Conservation (phyloP, 768 basidiomycete species). For the Suillus brevipes region DNA sequence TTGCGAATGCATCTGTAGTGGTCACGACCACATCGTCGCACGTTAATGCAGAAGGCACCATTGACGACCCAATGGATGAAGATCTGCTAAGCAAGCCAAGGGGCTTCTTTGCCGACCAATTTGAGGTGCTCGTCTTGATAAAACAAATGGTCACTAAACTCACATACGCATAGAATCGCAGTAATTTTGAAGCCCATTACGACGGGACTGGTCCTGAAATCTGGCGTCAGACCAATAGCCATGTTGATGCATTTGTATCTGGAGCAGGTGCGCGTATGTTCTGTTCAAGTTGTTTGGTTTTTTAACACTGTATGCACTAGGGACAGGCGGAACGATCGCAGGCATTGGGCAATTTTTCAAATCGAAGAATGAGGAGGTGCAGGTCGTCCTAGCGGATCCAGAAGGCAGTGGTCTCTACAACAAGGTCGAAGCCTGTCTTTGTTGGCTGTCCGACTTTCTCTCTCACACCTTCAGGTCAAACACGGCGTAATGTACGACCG, state of each 20-base stretch:
- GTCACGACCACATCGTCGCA: slow-evolving; percentile 52
- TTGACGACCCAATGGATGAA: slow-evolving; percentile 38
- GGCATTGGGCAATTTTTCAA: slow-evolving; percentile 83
- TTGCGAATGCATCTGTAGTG: slow-evolving; percentile 39
- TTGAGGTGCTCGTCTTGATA: slow-evolving; percentile 53
- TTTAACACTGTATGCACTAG: slow-evolving; percentile 34
- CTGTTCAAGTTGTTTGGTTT: not conserved
- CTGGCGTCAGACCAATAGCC: slow-evolving; percentile 87
- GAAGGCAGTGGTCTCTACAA: slow-evolving; percentile 95
- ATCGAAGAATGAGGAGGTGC: slow-evolving; percentile 61
- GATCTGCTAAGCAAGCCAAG: slow-evolving; percentile 55
- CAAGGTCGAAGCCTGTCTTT: slow-evolving; percentile 54
- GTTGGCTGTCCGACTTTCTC: not conserved
- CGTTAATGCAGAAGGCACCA: slow-evolving; percentile 35
- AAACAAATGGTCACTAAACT: not conserved
- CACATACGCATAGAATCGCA: slow-evolving; percentile 58
- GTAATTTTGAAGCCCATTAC: slow-evolving; percentile 89
- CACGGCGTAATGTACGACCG: slow-evolving; percentile 92
- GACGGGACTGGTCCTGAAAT: slow-evolving; percentile 93
- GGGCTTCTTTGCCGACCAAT: slow-evolving; percentile 96
- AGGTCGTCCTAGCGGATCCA: slow-evolving; percentile 84
- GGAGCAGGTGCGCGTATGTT: slow-evolving; percentile 66
- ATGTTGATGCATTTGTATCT: slow-evolving; percentile 80
- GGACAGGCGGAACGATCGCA: slow-evolving; percentile 95
- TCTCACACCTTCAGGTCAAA: slow-evolving; percentile 55